Evolutionary conservation across 257 asterid genomes (phyloP).

Genomic region (Misopates orontium): DNA sequence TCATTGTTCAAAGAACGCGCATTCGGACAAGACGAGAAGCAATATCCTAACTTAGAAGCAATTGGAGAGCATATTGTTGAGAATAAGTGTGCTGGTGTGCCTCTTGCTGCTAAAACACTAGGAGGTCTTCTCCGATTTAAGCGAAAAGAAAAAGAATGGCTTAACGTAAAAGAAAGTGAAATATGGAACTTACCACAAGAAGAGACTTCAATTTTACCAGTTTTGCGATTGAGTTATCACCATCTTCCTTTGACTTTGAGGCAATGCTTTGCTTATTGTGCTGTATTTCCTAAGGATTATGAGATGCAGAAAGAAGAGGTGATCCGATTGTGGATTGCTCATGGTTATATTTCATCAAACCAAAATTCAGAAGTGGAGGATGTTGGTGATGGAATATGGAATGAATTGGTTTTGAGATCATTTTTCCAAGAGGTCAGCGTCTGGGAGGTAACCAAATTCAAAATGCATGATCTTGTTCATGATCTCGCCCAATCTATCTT

Average conservation of each 20-base stretch:
- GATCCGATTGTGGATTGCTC: constrained; percentile 33
- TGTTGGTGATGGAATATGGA: constrained; percentile 31
- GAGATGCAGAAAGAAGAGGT: constrained; percentile 15
- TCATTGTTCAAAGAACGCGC: constrained; percentile 27
- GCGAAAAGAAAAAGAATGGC: constrained; percentile 32
- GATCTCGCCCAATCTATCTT: constrained; percentile 41
- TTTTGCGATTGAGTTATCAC: constrained; percentile 37
- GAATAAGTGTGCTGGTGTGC: constrained; percentile 31
- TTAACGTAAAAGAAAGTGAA: constrained; percentile 26
- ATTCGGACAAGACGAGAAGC: constrained; percentile 12
- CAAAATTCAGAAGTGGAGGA: constrained; percentile 28
- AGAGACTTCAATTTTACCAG: constrained; percentile 23
- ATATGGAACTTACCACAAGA: constrained; percentile 32
- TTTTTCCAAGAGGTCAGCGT: constrained; percentile 17
- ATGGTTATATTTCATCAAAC: constrained; percentile 31
- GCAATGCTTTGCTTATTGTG: constrained; percentile 40
- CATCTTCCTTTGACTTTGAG: constrained; percentile 34
- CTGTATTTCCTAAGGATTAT: constrained; percentile 31
- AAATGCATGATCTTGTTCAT: constrained; percentile 40
- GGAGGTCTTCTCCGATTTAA: constrained; percentile 36
- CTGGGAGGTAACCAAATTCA: neutral
- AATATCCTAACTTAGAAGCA: constrained; percentile 5
- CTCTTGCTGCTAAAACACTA: constrained; percentile 33
- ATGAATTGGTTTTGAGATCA: constrained; percentile 34
- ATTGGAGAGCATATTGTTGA: constrained; percentile 38